These are phyloP conservation scores for Triticum dicoccoides DNA, from an alignment of 176 grass and related monocot genomes.

Conservation along the genomic window DNA sequence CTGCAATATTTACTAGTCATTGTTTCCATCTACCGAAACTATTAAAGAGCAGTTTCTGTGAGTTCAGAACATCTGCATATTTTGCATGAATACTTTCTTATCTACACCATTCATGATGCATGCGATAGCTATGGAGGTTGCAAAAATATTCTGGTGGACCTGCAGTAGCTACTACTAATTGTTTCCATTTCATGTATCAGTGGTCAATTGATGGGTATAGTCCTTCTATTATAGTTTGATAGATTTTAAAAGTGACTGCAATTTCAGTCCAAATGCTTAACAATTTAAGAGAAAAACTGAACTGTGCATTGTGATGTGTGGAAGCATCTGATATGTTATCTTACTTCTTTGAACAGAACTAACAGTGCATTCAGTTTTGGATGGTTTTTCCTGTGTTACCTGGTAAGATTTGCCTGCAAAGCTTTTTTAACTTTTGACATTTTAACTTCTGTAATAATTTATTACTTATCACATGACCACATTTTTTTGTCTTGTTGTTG, in stretches of 20 bases:
- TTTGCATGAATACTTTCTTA: neutral
- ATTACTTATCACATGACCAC: neutral
- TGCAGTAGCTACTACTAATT: neutral
- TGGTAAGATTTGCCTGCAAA: slow-evolving; percentile 49
- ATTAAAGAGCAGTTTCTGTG: neutral
- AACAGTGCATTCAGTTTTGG: slow-evolving; percentile 86
- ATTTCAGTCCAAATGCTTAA: neutral
- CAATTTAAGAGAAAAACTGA: neutral
- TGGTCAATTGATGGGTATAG: neutral
- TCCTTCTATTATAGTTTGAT: neutral
- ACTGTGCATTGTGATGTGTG: neutral
- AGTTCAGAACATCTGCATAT: neutral
- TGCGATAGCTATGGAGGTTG: neutral
- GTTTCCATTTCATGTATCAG: slow-evolving; percentile 15
- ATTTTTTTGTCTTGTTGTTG: neutral
- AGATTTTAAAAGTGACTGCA: neutral
- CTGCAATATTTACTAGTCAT: neutral
- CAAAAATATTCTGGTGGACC: neutral
- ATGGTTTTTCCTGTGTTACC: slow-evolving; percentile 79
- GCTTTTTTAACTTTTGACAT: neutral
- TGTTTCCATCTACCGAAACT: neutral
- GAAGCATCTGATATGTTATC: slow-evolving; percentile 22
- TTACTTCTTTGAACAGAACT: slow-evolving; percentile 56
- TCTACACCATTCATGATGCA: neutral
- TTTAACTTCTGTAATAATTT: neutral